These are phyloP conservation scores for Picea abies DNA, from an alignment of 83 land plant species.

Conservation along the genomic window DNA sequence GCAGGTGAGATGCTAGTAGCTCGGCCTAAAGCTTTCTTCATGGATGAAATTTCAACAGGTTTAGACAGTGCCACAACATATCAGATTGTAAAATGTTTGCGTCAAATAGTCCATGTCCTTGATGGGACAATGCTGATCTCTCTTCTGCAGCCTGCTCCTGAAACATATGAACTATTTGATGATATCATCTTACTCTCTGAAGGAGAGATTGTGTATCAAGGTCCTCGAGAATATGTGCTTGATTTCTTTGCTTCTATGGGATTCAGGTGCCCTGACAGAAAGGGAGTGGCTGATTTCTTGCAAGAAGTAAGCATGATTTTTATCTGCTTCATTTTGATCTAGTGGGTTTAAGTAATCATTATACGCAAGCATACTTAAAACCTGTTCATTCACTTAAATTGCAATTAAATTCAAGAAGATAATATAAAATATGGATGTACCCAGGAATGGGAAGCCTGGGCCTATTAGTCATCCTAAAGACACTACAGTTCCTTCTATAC, in stretches of 20 bases:
- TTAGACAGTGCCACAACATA: constrained; percentile 48
- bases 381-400: too few relatives aligned
- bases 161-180: constrained; percentile 47
- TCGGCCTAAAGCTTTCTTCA: constrained; percentile 41
- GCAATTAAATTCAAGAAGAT: too few relatives aligned
- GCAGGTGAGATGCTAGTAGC: constrained; percentile 52
- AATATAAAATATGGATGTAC: too few relatives aligned
- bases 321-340: too few relatives aligned
- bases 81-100: constrained; percentile 44
- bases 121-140: constrained; percentile 47
- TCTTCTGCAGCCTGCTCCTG: constrained; percentile 52
- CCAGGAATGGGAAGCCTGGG: too few relatives aligned
- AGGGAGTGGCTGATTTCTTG: constrained; percentile 48
- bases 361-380: too few relatives aligned
- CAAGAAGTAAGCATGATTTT: constrained; percentile 31
- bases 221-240: constrained; percentile 38
- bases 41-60: constrained; percentile 54
- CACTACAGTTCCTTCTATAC: too few relatives aligned
- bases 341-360: too few relatives aligned
- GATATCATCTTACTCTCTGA: constrained; percentile 43
- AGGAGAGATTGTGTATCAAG: constrained; percentile 42
- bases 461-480: too few relatives aligned
- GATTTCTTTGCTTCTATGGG: constrained; percentile 37
- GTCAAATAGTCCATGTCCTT: constrained; percentile 37
- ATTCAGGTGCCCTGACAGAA: constrained; percentile 36